Evolutionary conservation across 768 basidiomycete species (phyloP), one percentile per base, ranked within the genome.

Genomic region (Macrolepiota dolichaula): DNA sequence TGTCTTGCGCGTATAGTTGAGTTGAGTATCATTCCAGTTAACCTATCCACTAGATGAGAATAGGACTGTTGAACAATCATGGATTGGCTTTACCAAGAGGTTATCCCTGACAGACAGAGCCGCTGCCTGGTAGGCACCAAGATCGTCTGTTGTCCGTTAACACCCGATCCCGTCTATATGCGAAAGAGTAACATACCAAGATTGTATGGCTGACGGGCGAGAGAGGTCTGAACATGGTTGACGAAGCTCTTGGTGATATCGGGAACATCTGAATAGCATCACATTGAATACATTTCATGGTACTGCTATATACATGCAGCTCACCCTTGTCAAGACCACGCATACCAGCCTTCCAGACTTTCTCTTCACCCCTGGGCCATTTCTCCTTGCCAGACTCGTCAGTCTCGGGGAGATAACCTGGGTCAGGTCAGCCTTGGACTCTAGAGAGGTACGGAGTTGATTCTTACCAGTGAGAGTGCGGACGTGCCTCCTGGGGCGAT

Each of bases 161-260:
- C 40, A 49, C 17, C 55, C 55, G 42, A 49, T 36, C 44, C 55
- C 27, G 37, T 61, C 44, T 4, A 25, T 22, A 25, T 36, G 37
- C 27, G 4, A 24, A 17, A 15, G 9, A 46, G 15, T 13, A 25
- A 64, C 74, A 32, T 71, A 78, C 89, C 88, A 55, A 96, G 79
- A 71, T 94, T 98, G 79, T 91, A 92, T 1, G 94, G 84, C 71
- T 95, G 93, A 51, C 95, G 87, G 4, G 94, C 94, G 51, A 99
- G 81, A 15, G 93, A 91, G 0, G 95, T 92, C 69, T 94, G 91
- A 24, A 92, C 90, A 69, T 94, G 92, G 68, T 84, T 84, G 47
- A 94, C 89, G 67, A 94, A 79, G 27, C 88, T 89, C 69, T 82
- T 86, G 9, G 89, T 87, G 71, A 94, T 85, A 12, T 78, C 76